Base-by-base conservation (phyloP, 495 filamentous ascomycete species). In the Tuber indicum region DNA sequence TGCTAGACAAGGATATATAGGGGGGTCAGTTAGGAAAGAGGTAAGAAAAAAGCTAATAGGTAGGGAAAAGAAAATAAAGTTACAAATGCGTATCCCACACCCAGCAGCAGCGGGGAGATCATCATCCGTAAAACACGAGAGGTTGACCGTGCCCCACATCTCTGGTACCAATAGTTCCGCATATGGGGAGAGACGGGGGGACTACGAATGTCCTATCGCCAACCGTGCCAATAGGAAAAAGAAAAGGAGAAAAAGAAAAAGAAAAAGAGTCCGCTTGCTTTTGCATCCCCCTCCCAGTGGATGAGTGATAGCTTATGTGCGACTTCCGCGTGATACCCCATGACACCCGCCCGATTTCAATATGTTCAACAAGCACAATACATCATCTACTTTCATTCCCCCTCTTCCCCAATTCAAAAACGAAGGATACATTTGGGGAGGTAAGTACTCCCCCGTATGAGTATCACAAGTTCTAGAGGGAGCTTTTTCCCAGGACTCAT, bases 81-180 rank as follows among this genome's bases (percentile, higher is more conserved):
- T 21, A 72, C 74, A 32, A 73, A 62, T 79, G 73, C 78, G 74
- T 78, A 74, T 80, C 78, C 76, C 77, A 80, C 76, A 52, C 74
- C 72, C 47, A 41, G 79, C 58, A 19, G 58, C 58, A 23, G 47
- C 47, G 74, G 78, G 74, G 77, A 74, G 72, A 77, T 80, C 77
- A 36, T 16, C 58, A 80, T 80, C 78, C 78, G 77, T 80, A 79
- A 80, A 80, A 80, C 78, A 80, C 77, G 77, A 80, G 78, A 80
- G 76, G 74, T 74, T 71, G 77, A 80, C 77, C 78, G 77, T 80
- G 78, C 78, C 66, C 77, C 78, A 76, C 78, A 80, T 69, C 71
- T 80, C 66, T 66, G 74, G 72, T 80, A 80, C 77, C 77, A 80
- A 80, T 77, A 80, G 58, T 66, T 66, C 58, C 26, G 26, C 58